Conservation (phyloP, 805 yeast species). For the Clavispora carvajalis region DNA sequence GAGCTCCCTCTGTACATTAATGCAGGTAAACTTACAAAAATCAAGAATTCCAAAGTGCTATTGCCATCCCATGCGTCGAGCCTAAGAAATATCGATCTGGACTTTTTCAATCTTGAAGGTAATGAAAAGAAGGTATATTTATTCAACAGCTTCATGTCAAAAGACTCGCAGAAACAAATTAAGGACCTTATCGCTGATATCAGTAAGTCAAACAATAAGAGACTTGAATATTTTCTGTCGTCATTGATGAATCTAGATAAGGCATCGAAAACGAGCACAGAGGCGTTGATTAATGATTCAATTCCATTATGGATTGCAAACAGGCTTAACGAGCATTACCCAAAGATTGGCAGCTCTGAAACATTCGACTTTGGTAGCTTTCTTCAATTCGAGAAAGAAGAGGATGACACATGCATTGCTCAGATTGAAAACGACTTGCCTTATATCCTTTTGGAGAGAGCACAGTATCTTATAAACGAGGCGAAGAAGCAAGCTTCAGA, state of each 20-base stretch:
- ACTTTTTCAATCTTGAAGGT: background rate
- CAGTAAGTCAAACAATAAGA: constrained; percentile 4
- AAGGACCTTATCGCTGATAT: background rate
- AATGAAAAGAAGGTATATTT: background rate
- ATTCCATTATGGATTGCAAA: constrained; percentile 32
- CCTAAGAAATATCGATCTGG: background rate
- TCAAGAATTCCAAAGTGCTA: constrained; percentile 1
- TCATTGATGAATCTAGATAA: constrained; percentile 3
- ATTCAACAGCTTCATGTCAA: background rate
- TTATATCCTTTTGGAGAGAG: constrained; percentile 27
- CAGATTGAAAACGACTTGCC: constrained; percentile 20
- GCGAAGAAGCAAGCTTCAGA: constrained; percentile 11
- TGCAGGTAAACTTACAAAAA: constrained; percentile 23
- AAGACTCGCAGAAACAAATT: background rate
- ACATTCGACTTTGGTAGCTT: constrained; percentile 15
- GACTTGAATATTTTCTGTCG: constrained; percentile 1
- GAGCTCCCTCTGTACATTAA: constrained; percentile 35
- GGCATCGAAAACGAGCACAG: background rate
- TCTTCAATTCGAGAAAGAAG: constrained; percentile 11
- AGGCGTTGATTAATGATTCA: constrained; percentile 4
- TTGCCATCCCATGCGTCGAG: background rate
- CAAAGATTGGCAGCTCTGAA: background rate
- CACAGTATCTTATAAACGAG: constrained; percentile 40
- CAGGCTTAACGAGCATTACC: constrained; percentile 7
- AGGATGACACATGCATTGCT: background rate